Conservation (phyloP, 371 early-diverging fungal genomes). For the Mucor indicus region DNA sequence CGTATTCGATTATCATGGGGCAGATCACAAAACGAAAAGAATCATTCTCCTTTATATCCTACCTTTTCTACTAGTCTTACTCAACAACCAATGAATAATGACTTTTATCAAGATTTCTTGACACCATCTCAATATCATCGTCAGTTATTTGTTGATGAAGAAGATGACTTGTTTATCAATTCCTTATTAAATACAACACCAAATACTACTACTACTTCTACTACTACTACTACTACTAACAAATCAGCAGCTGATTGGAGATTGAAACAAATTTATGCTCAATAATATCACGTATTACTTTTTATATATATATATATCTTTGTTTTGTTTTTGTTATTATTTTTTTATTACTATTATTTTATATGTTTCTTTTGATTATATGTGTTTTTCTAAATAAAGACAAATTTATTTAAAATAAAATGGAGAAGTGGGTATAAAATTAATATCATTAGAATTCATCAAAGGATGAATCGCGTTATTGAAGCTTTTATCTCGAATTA, state of each 20-base stretch:
- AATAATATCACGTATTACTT: background rate
- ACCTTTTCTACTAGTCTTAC: background rate
- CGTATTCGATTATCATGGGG: conserved; percentile 92
- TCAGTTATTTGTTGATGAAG: background rate
- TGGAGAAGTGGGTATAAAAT: background rate
- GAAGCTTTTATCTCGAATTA: conserved; percentile 48
- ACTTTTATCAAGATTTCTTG: background rate
- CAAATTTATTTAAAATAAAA: background rate
- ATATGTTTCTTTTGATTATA: no score
- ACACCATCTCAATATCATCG: background rate
- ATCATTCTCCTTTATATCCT: background rate
- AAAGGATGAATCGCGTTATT: conserved; percentile 1
- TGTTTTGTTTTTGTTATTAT: no score
- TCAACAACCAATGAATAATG: no score
- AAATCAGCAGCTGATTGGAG: background rate
- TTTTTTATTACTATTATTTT: no score
- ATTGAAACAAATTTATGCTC: conserved; percentile 13
- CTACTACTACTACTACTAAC: background rate
- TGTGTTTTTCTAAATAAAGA: no score
- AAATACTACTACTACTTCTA: background rate
- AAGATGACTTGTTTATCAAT: background rate
- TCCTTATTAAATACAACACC: background rate
- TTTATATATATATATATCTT: background rate
- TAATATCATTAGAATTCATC: background rate
- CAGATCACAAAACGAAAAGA: conserved; percentile 32